Evolutionary conservation across 805 yeast genomes (phyloP).

Genomic region (Hanseniaspora lachancei): DNA sequence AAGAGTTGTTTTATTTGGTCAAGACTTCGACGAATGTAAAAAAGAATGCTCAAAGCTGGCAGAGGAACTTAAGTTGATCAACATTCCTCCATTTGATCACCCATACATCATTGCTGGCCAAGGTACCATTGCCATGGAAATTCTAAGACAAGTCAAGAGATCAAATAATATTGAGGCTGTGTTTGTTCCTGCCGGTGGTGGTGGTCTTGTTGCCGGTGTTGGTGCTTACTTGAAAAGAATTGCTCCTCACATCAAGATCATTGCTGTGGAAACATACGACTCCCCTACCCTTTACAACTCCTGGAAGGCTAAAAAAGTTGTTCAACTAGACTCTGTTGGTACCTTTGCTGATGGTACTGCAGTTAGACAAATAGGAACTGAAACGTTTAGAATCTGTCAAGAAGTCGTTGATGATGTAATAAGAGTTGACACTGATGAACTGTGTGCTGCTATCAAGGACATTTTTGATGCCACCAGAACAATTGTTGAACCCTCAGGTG

Average conservation of each 20-base stretch:
- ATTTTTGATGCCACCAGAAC: conserved; percentile 91
- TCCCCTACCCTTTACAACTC: conserved; percentile 86
- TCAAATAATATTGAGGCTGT: conserved; percentile 62
- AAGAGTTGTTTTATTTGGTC: conserved; percentile 84
- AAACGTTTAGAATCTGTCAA: conserved; percentile 69
- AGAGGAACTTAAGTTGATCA: conserved; percentile 58
- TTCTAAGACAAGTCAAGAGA: conserved; percentile 67
- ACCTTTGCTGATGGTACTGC: conserved; percentile 98
- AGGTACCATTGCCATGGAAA: conserved; percentile 91
- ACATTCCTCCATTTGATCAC: conserved; percentile 97
- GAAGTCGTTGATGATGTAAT: conserved; percentile 82
- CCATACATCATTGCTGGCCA: conserved; percentile 98
- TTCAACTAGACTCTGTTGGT: conserved; percentile 64
- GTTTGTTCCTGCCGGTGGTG: conserved; percentile 93
- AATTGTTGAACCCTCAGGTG: conserved; percentile 94
- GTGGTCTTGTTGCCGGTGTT: conserved; percentile 87
- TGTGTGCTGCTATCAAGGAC: conserved; percentile 94
- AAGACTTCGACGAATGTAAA: conserved; percentile 91
- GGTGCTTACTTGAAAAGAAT: conserved; percentile 81
- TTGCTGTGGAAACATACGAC: conserved; percentile 92
- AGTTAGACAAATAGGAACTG: conserved; percentile 77
- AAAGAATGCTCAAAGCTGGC: conserved; percentile 69
- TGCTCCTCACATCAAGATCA: conserved; percentile 93
- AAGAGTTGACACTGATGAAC: conserved; percentile 77
- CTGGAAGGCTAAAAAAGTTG: conserved; percentile 41